Evolutionary conservation across 805 yeast species (phyloP), one percentile per base, ranked within the genome.

Genomic region (Cyberlindnera petersonii): DNA sequence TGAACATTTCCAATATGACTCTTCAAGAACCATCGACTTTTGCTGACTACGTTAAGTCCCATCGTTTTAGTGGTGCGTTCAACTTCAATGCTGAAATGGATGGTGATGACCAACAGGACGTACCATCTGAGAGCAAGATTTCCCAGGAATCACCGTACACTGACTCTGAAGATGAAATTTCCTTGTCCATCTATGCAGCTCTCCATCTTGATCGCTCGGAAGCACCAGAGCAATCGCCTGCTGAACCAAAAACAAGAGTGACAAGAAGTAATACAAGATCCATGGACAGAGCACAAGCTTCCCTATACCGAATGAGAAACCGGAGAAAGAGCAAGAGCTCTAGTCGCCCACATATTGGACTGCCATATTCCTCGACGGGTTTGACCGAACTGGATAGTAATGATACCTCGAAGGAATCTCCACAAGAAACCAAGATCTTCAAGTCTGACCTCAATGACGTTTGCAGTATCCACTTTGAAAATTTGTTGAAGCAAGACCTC

Each of bases 131-230:
- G 10, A 20, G 15, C 6, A 31, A 21, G 19, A 9, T 14, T 11
- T 17, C 22, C n/a, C n/a, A n/a, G n/a, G 24, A 28, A 6, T 17
- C 23, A 4, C 39, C 30, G n/a, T 37, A 37, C 9, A 46, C 56
- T 3, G 57, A 52, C 40, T 56, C 60, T 6, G 86, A 79, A 51
- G 85, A 80, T 55, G 86, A 80, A 48, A 75, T 77, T 10, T 81
- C 79, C 0, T 78, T 80, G 85, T 77, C 85, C 0, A 56, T 79
- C 17, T 79, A 79, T 50, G 72, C 82, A 0, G 73, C 81, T 0
- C 55, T 79, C n/a, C 64, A 68, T 40, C 60, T 52, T 24, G 61
- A 58, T 10, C 56, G 57, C 14, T 39, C 55, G 2, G 59, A 55
- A 31, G 66, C 63, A 15, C 60, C 59, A 31, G 61, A 55, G 15